Percentiles rank a stretch among this genome's conserved stretches.
These are phyloP conservation scores for Metroxylon sagu DNA, from an alignment of 176 grass and related monocot genomes.

Conservation along the genomic window DNA sequence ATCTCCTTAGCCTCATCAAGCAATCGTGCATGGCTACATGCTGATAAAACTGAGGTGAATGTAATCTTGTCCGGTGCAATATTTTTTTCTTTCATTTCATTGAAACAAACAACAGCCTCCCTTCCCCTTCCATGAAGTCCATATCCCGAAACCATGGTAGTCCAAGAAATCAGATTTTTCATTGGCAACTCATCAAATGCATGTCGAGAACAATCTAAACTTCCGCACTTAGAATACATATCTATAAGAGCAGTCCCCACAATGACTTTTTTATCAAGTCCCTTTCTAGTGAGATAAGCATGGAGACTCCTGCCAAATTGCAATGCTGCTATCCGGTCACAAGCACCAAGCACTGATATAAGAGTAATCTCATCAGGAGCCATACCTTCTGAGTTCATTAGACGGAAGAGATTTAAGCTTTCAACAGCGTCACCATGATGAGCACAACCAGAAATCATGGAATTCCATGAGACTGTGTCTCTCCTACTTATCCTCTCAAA, in stretches of 20 bases:
- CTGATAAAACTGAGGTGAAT: constrained; percentile 35
- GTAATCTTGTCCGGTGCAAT: constrained; percentile 43
- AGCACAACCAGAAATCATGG: constrained; percentile 15
- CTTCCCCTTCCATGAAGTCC: constrained; percentile 42
- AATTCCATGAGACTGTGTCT: constrained; percentile 22
- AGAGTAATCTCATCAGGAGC: constrained; percentile 11
- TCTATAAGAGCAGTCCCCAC: constrained; percentile 20
- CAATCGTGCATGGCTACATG: constrained; percentile 50
- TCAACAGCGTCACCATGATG: constrained; percentile 7
- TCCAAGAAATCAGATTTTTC: constrained; percentile 27
- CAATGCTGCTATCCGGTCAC: constrained; percentile 12
- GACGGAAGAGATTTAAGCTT: constrained; percentile 8
- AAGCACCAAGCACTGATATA: constrained; percentile 17
- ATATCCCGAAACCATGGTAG: constrained; percentile 22
- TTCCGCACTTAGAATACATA: constrained; percentile 24
- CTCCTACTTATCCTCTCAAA: constrained; percentile 10
- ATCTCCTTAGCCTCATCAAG: constrained; percentile 44
- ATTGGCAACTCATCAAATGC: constrained; percentile 18
- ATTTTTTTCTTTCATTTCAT: constrained; percentile 29
- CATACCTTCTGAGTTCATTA: constrained; percentile 10
- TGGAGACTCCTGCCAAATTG: constrained; percentile 15
- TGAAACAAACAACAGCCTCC: constrained; percentile 26
- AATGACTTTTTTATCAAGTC: neutral
- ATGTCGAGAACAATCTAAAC: constrained; percentile 12
- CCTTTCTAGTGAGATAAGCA: constrained; percentile 14